Evolutionary conservation across 805 yeast genomes (phyloP), one percentile per base, ranked within the genome.

Genomic region (Kregervanrija fluxuum): DNA sequence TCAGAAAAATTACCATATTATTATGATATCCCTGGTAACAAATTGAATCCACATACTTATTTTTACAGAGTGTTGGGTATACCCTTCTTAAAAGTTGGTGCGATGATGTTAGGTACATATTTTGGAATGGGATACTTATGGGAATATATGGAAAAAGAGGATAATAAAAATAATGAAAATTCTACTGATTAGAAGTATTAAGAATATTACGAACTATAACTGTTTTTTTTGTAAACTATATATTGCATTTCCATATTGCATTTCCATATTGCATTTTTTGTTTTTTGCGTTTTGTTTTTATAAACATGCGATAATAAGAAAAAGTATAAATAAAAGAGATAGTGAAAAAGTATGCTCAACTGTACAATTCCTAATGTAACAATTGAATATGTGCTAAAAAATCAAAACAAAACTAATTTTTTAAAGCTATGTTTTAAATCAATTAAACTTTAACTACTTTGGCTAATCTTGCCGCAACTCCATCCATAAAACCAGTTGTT

Each of bases 401-500:
- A n/a, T 22, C 31, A 12, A 36, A 28, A 17, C 16, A 36, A 12
- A 14, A 13, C 14, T 16, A 39, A 30, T 15, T 16, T 5, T 34
- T 39, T 14, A 6, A 31, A n/a, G 38, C 35, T 15, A 16, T 14
- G 38, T 34, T 9, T 33, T 30, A 16, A n/a, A 13, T n/a, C 12
- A 12, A 22, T 38, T 45, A 51, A 31, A 42, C 51, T 16, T 49
- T 51, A 39, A 57, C 43, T 31, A 49, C 37, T 31, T 55, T 54
- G 14, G 59, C 41, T 42, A 63, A 53, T 54, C 65, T 63, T 28
- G 70, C 70, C 52, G 83, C 82, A 55, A 85, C 93, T 35, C 89
- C 88, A 50, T 82, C 85, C 52, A 85, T 70, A 63, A 85, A 85
- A 59, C 82, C 90, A 48, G 79, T 75, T 43, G 91, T 85, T 48